Evolutionary conservation across 345 rosid species (phyloP), one percentile per base, ranked within the genome.

Genomic region (Salix brachista): DNA sequence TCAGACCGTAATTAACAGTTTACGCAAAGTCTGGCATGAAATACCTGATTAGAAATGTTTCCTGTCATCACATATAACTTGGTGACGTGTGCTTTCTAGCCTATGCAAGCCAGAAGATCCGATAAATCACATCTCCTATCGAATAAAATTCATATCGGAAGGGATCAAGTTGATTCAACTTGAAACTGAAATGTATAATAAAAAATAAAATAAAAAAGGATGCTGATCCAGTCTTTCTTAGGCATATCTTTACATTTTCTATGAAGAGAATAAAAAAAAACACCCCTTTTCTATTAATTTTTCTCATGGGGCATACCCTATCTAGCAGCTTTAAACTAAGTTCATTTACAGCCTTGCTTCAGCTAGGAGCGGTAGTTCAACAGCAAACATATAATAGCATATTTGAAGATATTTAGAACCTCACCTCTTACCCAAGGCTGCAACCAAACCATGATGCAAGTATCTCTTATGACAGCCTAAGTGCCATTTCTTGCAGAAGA

Each of bases 401-500:
- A 12, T 46, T 12, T 67, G n/a, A 25, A 60, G 25, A 11, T 60
- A 60, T 56, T 69, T 5, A 30, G 12, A 19, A 34, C 50, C 34
- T 32, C 50, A 34, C 50, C 34, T 32, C 50, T 30, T 10, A 56
- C 36, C 34, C 64, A 5, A 4, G 19, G 76, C 58, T 7, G 66
- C 32, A 65, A 70, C 70, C 71, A 77, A 56, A 77, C 16, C 68
- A 46, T 34, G 8, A 69, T 61, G 37, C 9, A 46, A 50, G 75
- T 8, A 69, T 12, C 65, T 50, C 74, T 74, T 81, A 96, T 18
- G 89, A 86, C 78, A 96, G 86, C 85, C 98, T 87, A 73, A 96
- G 80, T 28, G 99, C 98, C 97, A 96, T 93, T 81, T 96, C 97
- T 81, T 92, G 99, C 73, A 96, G 90, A 85, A 96, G 92, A n/a